Percentiles rank a stretch among this genome's conserved stretches.
Conservation (phyloP, 345 rosid genomes). For the Eucalyptus caleyi region DNA sequence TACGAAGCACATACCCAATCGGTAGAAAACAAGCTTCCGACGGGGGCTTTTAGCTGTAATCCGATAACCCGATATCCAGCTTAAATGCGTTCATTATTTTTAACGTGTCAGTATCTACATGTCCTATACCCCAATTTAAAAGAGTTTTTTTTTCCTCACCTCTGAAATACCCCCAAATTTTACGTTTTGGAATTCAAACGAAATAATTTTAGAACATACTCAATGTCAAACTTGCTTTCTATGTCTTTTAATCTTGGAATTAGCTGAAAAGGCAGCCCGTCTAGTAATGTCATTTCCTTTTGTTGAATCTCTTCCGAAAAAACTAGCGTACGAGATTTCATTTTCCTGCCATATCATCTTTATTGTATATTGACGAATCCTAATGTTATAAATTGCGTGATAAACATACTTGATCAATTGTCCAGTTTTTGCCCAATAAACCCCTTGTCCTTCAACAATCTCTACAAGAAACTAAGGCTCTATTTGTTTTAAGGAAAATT, state of each 20-base stretch:
- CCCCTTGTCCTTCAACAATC: background rate
- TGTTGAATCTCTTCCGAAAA: background rate
- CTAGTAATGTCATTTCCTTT: background rate
- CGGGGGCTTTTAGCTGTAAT: too few relatives aligned
- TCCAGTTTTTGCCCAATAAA: background rate
- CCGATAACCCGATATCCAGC: too few relatives aligned
- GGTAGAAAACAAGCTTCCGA: too few relatives aligned
- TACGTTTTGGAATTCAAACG: too few relatives aligned
- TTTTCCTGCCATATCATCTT: background rate
- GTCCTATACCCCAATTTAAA: fast-evolving
- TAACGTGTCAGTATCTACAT: fast-evolving
- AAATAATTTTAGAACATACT: too few relatives aligned
- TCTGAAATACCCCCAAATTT: too few relatives aligned
- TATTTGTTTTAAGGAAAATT: too few relatives aligned
- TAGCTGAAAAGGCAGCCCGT: background rate
- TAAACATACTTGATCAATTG: background rate
- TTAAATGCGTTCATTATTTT: too few relatives aligned
- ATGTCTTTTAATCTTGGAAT: background rate
- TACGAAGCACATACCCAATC: too few relatives aligned
- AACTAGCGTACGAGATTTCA: background rate
- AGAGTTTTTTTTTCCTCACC: too few relatives aligned
- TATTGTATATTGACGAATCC: background rate
- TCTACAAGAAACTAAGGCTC: background rate
- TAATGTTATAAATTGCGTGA: background rate
- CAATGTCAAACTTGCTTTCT: background rate